These are phyloP conservation scores for Zalerion maritima DNA, from an alignment of 495 filamentous ascomycete genomes.

Conservation along the genomic window DNA sequence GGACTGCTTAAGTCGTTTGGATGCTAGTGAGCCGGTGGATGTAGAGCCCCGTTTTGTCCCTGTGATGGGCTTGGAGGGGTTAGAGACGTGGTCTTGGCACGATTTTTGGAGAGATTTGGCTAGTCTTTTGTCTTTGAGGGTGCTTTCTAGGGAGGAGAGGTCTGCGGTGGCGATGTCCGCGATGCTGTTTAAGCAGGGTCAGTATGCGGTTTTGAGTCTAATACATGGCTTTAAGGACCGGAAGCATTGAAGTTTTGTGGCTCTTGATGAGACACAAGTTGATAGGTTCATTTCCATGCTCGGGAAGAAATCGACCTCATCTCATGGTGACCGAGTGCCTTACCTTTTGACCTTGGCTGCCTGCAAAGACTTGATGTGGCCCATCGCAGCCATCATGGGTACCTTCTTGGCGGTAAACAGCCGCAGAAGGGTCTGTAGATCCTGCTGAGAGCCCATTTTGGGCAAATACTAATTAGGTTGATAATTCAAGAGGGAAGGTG, in stretches of 20 bases:
- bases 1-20: too few relatives aligned
- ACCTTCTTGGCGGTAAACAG: constrained; percentile 61
- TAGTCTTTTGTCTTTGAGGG: constrained; percentile 54
- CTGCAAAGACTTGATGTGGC: constrained; percentile 52
- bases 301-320: neutral
- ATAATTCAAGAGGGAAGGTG: neutral
- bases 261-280: constrained; percentile 3
- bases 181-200: constrained; percentile 27
- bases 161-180: constrained; percentile 46
- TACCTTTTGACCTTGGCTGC: constrained; percentile 48
- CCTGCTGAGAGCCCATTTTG: constrained; percentile 37
- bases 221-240: too few relatives aligned
- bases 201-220: too few relatives aligned
- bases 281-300: constrained; percentile 4
- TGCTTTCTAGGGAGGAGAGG: constrained; percentile 35
- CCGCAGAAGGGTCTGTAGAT: constrained; percentile 58
- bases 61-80: too few relatives aligned
- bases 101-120: constrained; percentile 52
- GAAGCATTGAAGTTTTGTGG: too few relatives aligned
- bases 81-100: constrained; percentile 49
- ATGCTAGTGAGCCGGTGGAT: too few relatives aligned
- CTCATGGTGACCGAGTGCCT: constrained; percentile 5
- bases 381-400: constrained; percentile 54
- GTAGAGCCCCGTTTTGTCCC: too few relatives aligned
- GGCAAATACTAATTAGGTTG: constrained; percentile 4